phyloP scores from a whole-genome alignment of 2,329 filamentous ascomycete species.

The Drechslerella stenobrocha region DNA sequence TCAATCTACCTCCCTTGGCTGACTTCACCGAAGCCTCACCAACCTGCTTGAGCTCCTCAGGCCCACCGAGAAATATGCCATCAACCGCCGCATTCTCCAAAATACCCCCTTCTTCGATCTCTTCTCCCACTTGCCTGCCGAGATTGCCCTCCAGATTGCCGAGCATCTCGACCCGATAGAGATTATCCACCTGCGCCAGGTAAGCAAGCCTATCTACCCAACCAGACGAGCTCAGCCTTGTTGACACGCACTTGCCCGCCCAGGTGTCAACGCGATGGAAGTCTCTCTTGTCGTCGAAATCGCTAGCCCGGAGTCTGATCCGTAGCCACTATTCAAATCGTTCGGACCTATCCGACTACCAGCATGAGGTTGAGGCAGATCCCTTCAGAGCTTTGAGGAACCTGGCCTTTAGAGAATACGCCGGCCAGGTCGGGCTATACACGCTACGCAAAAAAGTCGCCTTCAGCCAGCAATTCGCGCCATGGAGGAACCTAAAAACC shows the following conservation, averaged over 20 bases:
- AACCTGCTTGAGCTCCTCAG: slow-evolving; percentile 10
- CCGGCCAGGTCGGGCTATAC: slow-evolving; percentile 11
- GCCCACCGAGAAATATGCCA: slow-evolving; percentile 25
- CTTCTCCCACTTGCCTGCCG: slow-evolving; percentile 21
- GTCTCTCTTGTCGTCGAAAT: slow-evolving; percentile 18
- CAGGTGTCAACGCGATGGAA: slow-evolving; percentile 36
- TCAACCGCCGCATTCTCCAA: slow-evolving; percentile 9
- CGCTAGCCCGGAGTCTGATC: slow-evolving; percentile 5
- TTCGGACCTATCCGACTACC: slow-evolving; percentile 17
- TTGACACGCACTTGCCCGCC: neutral
- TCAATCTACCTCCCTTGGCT: neutral
- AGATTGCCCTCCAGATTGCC: slow-evolving; percentile 25
- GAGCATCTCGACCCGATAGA: slow-evolving; percentile 23
- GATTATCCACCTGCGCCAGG: slow-evolving; percentile 19
- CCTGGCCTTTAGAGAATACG: slow-evolving; percentile 25
- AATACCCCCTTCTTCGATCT: slow-evolving; percentile 27
- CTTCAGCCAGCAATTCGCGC: neutral
- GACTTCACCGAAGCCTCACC: slow-evolving; percentile 3
- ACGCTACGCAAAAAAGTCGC: slow-evolving; percentile 4
- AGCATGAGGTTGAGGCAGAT: slow-evolving; percentile 7
- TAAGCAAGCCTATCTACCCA: neutral
- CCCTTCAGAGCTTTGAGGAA: slow-evolving; percentile 26
- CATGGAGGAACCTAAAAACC: neutral
- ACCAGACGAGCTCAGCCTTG: neutral
- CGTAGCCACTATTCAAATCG: slow-evolving; percentile 15